Percentiles rank a stretch among this genome's conserved stretches.
Conservation (phyloP, 2,329 filamentous ascomycete species). For the Arthrinium puccinioides region DNA sequence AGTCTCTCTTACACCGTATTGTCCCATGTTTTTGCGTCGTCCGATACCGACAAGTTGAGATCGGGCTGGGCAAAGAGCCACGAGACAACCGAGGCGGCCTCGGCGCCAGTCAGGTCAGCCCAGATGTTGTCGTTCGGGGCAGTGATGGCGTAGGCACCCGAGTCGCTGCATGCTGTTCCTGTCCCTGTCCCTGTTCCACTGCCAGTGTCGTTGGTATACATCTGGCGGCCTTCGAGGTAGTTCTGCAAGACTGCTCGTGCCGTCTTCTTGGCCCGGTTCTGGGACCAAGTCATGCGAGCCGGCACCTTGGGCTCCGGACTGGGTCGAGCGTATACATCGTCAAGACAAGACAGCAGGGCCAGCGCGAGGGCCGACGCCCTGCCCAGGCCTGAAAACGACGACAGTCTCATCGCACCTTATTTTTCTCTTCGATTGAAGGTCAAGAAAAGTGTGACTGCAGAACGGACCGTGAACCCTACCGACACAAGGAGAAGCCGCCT, state of each 20-base stretch:
- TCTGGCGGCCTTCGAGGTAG: not conserved
- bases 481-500: too few species aligned
- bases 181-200: not conserved
- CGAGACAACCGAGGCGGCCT: conserved; percentile 27
- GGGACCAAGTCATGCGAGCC: conserved; percentile 2
- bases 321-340: not conserved
- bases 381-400: not conserved
- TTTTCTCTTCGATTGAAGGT: too few species aligned
- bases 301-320: conserved; percentile 3
- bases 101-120: conserved; percentile 23
- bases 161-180: not conserved
- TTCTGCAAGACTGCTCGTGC: not conserved
- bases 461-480: too few species aligned
- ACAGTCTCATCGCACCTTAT: conserved; percentile 1
- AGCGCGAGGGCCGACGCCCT: not conserved
- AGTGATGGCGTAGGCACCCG: not conserved
- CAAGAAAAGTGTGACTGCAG: too few species aligned
- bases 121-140: conserved; percentile 1
- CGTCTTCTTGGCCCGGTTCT: conserved; percentile 4
- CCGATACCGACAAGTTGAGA: conserved; percentile 27
- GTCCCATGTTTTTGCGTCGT: conserved; percentile 25
- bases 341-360: not conserved
- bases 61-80: conserved; percentile 31
- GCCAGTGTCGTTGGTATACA: not conserved
- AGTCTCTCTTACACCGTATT: conserved; percentile 26